These are phyloP conservation scores for Neurospora cerealis DNA, from an alignment of 495 filamentous ascomycete species.

Conservation along the genomic window DNA sequence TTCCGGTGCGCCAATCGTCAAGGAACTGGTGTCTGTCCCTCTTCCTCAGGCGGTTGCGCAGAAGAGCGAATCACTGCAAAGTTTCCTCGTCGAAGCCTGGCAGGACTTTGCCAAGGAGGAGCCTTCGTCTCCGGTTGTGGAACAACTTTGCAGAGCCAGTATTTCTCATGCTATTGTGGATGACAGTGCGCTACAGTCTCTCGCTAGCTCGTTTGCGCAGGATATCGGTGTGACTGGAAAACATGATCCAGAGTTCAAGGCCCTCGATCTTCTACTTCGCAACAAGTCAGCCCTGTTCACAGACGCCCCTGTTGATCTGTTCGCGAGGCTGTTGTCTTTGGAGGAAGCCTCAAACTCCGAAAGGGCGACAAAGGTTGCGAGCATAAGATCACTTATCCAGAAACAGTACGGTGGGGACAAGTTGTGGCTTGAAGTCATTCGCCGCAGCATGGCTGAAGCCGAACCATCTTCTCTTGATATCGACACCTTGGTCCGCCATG, in stretches of 20 bases:
- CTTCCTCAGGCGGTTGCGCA: conserved; percentile 17
- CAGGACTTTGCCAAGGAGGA: conserved; percentile 18
- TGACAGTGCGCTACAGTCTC: conserved; percentile 9
- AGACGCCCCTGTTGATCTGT: conserved; percentile 27
- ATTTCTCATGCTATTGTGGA: conserved; percentile 24
- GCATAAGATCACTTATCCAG: conserved; percentile 24
- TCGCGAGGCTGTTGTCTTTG: conserved; percentile 34
- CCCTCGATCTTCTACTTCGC: conserved; percentile 29
- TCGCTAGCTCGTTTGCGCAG: conserved; percentile 22
- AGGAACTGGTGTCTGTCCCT: conserved; percentile 29
- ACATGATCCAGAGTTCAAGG: conserved; percentile 17
- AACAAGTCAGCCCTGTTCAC: conserved; percentile 25
- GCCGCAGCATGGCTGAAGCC: conserved; percentile 31
- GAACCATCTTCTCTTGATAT: conserved; percentile 30
- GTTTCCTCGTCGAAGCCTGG: conserved; percentile 27
- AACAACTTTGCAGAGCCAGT: conserved; percentile 29
- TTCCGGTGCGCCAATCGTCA: conserved; percentile 16
- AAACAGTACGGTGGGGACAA: conserved; percentile 17
- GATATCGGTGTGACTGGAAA: conserved; percentile 7
- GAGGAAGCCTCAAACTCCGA: conserved; percentile 31
- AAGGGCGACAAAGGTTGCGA: conserved; percentile 23
- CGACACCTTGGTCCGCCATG: conserved; percentile 37
- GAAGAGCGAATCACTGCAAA: conserved; percentile 24
- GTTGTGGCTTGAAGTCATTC: conserved; percentile 28
- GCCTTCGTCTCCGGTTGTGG: conserved; percentile 12